These are phyloP conservation scores for Crassisporium funariophilum DNA, from an alignment of 768 basidiomycete genomes.

Conservation along the genomic window DNA sequence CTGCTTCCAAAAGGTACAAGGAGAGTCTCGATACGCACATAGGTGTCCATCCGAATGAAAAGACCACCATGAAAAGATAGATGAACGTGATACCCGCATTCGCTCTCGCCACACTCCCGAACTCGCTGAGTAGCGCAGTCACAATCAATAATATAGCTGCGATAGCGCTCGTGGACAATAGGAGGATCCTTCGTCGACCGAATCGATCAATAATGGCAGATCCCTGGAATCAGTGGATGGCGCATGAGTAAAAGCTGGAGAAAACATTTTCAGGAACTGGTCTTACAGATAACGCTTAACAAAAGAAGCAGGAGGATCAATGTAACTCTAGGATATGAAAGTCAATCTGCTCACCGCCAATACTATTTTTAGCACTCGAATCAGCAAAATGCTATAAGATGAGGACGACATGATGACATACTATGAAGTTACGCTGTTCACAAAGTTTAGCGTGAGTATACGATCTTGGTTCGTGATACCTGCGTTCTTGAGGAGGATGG, in stretches of 20 bases:
- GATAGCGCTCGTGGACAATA: constrained; percentile 40
- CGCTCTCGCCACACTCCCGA: constrained; percentile 36
- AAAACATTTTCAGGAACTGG: background rate
- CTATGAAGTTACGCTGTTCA: constrained; percentile 55
- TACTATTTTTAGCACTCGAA: constrained; percentile 22
- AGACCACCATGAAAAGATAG: constrained; percentile 53
- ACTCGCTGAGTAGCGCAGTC: constrained; percentile 44
- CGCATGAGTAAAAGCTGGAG: background rate
- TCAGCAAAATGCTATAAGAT: background rate
- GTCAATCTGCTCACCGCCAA: constrained; percentile 33
- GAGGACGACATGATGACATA: constrained; percentile 19
- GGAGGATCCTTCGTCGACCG: constrained; percentile 47
- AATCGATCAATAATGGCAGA: constrained; percentile 50
- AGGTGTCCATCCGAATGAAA: constrained; percentile 58
- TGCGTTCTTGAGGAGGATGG: constrained; percentile 47
- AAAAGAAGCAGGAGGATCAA: too few relatives aligned
- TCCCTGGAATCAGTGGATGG: constrained; percentile 29
- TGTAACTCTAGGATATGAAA: too few relatives aligned
- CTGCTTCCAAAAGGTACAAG: background rate
- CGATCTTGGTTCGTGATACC: constrained; percentile 44
- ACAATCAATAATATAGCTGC: constrained; percentile 46
- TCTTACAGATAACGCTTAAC: constrained; percentile 32
- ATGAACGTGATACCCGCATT: constrained; percentile 57
- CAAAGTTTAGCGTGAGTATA: constrained; percentile 49
- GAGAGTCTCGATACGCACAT: constrained; percentile 35